A percentile compares a stretch with the other conserved stretches of the same genome.
phyloP scores from a whole-genome alignment of 176 grass and related monocot species.

The bread wheat (Triticum aestivum) region IWGSC_CS_RefSeq_v2.1 NC_057798.1:464279063-464279562 shows the following conservation, averaged over 20 bases:
- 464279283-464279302: background rate
- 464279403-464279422: conserved; percentile 21
- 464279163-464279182: conserved; percentile 83
- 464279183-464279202: conserved; percentile 93
- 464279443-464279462: conserved; percentile 57
- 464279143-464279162: conserved; percentile 34
- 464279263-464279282: conserved; percentile 28
- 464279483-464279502: conserved; percentile 57
- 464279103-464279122: conserved; percentile 2
- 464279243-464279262: conserved; percentile 12
- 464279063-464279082: conserved; percentile 42
- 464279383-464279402: conserved; percentile 9
- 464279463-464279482: conserved; percentile 62
- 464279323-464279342: conserved; percentile 30
- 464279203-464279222: conserved; percentile 76
- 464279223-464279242: conserved; percentile 55
- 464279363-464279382: conserved; percentile 24
- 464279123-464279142: background rate
- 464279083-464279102: conserved; percentile 48
- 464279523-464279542: conserved; percentile 50
- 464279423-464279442: conserved; percentile 51
- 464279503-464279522: conserved; percentile 49
- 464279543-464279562: conserved; percentile 54
- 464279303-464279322: conserved; percentile 18
- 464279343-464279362: conserved; percentile 55